phyloP scores from a whole-genome alignment of 2,329 filamentous ascomycete genomes.

The Lachnellula willkommii region DNA sequence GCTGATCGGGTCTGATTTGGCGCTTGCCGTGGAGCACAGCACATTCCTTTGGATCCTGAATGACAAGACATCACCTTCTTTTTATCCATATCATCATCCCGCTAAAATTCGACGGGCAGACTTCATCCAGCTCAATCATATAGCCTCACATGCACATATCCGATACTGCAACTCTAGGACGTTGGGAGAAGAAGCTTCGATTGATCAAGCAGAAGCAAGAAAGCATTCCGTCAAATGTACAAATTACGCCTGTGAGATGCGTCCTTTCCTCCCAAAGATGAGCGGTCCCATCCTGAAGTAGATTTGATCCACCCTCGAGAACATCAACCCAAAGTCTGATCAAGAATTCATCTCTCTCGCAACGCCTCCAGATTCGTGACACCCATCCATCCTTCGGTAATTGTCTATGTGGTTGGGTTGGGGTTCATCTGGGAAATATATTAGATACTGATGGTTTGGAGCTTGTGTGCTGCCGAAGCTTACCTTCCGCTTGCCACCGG shows the following conservation, averaged over 20 bases:
- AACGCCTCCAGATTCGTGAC: constrained; percentile 8
- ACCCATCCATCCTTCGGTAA: constrained; percentile 15
- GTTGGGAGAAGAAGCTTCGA: constrained; percentile 15
- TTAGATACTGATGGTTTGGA: constrained; percentile 14
- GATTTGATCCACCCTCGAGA: constrained; percentile 24
- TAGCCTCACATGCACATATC: not conserved
- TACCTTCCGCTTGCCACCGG: constrained; percentile 98
- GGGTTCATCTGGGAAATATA: constrained; percentile 66
- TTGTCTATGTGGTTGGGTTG: constrained; percentile 65
- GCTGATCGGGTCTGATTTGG: too few relatives aligned
- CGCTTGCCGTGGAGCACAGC: too few relatives aligned
- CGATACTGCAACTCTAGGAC: not conserved
- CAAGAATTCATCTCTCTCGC: constrained; percentile 19
- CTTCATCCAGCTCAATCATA: not conserved
- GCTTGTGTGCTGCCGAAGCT: constrained; percentile 26
- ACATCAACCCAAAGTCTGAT: constrained; percentile 25
- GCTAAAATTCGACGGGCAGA: too few relatives aligned
- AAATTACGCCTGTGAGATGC: constrained; percentile 30
- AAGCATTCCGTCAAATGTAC: constrained; percentile 27
- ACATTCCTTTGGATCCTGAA: too few relatives aligned
- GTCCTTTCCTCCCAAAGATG: constrained; percentile 29
- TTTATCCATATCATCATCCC: too few relatives aligned
- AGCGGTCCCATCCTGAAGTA: constrained; percentile 26
- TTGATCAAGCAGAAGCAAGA: constrained; percentile 23
- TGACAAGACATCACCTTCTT: too few relatives aligned